Evolutionary conservation across 2,329 filamentous ascomycete genomes (phyloP), one percentile per base, ranked within the genome.

Genomic region (Fusarium sp.): DNA sequence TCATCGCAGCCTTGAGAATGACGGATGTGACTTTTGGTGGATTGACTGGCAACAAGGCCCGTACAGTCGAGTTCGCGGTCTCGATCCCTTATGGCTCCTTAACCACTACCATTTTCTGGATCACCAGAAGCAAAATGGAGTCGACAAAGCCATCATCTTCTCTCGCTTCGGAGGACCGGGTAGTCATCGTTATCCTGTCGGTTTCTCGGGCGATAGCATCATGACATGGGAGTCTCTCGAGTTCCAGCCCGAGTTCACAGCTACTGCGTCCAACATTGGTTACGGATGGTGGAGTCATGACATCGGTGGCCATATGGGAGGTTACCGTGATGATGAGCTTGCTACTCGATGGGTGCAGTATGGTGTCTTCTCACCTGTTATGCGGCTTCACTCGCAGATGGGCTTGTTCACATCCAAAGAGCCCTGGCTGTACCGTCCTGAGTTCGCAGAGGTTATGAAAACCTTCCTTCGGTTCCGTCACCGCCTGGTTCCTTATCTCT

Each of bases 281-380:
- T 91, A 88, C 66, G 89, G 88, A 4, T 90, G 88, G 88, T 91
- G 89, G 89, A 88, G 85, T 51, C 88, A 91, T 74, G 89, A 91
- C 67, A 89, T 91, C 28, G 89, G 89, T n/a, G 89, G 89, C 0
- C 89, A 91, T 73, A 85, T 86, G 70, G 74, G 77, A 4, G 89
- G 89, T 6, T 78, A 77, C 41, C 83, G 85, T 8, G 86, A 88
- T 51, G 88, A 89, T 52, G 86, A 91, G 70, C 79, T 90, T 10
- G 81, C 84, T 3, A 82, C 85, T 3, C 83, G 89, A 19, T 91
- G 88, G 89, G 82, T 89, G 1, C 89, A 91, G 72, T 81, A 87
- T 4, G 89, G 88, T 7, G 84, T 84, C 46, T 89, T 88, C 74
- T 89, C 86, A 0, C 88, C 88, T 4, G 85, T 90, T 45, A 78